These are phyloP conservation scores for Panus rudis DNA, from an alignment of 768 basidiomycete species.

Conservation along the genomic window DNA sequence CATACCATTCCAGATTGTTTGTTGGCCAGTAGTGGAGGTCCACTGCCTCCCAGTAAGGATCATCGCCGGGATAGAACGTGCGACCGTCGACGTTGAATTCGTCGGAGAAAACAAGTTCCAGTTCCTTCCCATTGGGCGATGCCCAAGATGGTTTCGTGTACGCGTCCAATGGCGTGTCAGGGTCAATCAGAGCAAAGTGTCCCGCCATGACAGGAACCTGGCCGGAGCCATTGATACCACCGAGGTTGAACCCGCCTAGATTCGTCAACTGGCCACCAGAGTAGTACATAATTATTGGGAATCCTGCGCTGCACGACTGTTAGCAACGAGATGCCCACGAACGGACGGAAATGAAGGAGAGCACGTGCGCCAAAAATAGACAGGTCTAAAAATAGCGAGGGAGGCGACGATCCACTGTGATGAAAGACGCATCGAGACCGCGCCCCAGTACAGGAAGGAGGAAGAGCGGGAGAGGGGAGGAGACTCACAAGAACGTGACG, in stretches of 20 bases:
- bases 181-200: constrained; percentile 69
- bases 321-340: not conserved
- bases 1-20: constrained; percentile 67
- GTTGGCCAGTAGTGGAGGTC: constrained; percentile 71
- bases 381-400: too few species aligned
- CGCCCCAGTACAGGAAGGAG: not conserved
- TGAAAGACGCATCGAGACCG: constrained; percentile 2
- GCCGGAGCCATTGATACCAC: constrained; percentile 41
- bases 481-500: constrained; percentile 24
- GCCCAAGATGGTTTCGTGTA: constrained; percentile 46
- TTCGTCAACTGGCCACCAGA: constrained; percentile 15
- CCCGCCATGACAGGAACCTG: constrained; percentile 30
- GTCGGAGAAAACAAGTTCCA: constrained; percentile 80
- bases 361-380: too few species aligned
- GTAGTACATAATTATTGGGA: constrained; percentile 28
- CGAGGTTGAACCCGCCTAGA: constrained; percentile 37
- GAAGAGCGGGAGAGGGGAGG: not conserved
- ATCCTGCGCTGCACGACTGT: constrained; percentile 25
- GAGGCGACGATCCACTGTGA: too few species aligned
- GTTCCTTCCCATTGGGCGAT: constrained; percentile 39
- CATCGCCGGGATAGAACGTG: constrained; percentile 77
- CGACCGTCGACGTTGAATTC: constrained; percentile 80
- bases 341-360: not conserved
- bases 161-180: constrained; percentile 60
- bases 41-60: constrained; percentile 85